Percentiles rank a stretch among this genome's conserved stretches.
Conservation (phyloP, 768 basidiomycete genomes). For the Sarcodon sp. region DNA sequence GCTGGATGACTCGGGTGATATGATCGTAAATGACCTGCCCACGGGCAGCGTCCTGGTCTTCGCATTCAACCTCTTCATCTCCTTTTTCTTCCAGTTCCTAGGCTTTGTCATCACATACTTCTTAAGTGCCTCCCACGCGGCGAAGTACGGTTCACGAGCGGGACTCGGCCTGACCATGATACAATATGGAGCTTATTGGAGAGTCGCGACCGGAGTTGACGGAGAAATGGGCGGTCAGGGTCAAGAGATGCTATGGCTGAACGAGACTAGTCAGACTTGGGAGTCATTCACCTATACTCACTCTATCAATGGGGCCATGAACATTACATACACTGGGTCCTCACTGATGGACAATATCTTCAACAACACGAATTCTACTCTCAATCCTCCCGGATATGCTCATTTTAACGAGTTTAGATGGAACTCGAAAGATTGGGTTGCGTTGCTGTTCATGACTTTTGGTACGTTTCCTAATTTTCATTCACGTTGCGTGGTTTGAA, state of each 20-base stretch:
- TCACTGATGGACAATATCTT: too few relatives aligned
- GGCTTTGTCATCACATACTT: conserved; percentile 90
- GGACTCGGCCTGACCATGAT: conserved; percentile 94
- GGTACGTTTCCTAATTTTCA: conserved; percentile 26
- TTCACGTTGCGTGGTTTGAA: background rate
- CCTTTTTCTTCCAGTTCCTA: conserved; percentile 95
- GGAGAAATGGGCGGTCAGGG: conserved; percentile 2
- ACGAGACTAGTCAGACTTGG: conserved; percentile 1
- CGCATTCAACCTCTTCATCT: conserved; percentile 67
- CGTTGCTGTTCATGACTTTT: conserved; percentile 84
- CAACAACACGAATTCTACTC: too few relatives aligned
- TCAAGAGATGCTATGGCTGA: conserved; percentile 5
- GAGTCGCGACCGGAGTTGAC: conserved; percentile 5
- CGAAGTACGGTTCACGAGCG: conserved; percentile 85
- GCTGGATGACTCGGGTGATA: conserved; percentile 36
- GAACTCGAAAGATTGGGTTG: conserved; percentile 74
- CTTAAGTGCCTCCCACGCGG: conserved; percentile 84
- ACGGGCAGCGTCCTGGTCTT: conserved; percentile 70
- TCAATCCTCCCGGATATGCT: background rate
- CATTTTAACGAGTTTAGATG: conserved; percentile 17
- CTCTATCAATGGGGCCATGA: background rate
- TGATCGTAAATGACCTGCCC: conserved; percentile 89
- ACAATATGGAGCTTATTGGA: conserved; percentile 61
- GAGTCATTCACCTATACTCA: too few relatives aligned
- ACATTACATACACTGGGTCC: conserved; percentile 2